Evolutionary conservation across 2,329 filamentous ascomycete genomes (phyloP), one percentile per base, ranked within the genome.

Genomic region (Pleoardoris graminearum): DNA sequence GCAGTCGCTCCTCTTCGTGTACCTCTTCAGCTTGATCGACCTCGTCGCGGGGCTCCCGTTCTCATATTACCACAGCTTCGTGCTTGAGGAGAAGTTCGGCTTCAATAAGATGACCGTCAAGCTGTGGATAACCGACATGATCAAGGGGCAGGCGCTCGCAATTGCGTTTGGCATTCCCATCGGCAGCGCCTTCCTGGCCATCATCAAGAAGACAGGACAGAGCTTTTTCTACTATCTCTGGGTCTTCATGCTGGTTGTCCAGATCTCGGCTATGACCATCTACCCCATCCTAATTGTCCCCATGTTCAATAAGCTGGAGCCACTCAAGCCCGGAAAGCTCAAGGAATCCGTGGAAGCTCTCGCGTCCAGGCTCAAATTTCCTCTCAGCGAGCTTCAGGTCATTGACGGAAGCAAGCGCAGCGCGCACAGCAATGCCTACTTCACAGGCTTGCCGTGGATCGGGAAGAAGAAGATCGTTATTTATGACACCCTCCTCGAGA

Each of bases 401-500:
- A 99, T 99, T 67, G 90, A 96, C 71, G 91, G 90, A 44, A 92
- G 88, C 78, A 93, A 93, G 80, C 84, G 90, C 64, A 91, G 87
- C 70, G 88, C 89, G 21, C 90, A 96, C 77, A 91, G 88, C 77
- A 96, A 96, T 69, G 90, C 90, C 17, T 96, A 95, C 77, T 99
- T 99, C 79, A 97, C 95, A 66, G 94, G 94, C 55, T 84, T 99
- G 50, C 94, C 94, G 36, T 99, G 93, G 92, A 69, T 72, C 36
- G 69, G 69, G 39, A 97, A 97, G 84, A 97, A 97, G 84, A 95
- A 97, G 80, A 99, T 99, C 79, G 94, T 99, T 68, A 95, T 99
- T 70, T 99, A 96, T 73, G 94, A 99, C 72, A 99, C 95, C 4
- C 78, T 99, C 58, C 91, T 99, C 58, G 93, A 97, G 76, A 96